phyloP scores from a whole-genome alignment of 2,329 filamentous ascomycete species.

The Aspergillus calidoustus region DNA sequence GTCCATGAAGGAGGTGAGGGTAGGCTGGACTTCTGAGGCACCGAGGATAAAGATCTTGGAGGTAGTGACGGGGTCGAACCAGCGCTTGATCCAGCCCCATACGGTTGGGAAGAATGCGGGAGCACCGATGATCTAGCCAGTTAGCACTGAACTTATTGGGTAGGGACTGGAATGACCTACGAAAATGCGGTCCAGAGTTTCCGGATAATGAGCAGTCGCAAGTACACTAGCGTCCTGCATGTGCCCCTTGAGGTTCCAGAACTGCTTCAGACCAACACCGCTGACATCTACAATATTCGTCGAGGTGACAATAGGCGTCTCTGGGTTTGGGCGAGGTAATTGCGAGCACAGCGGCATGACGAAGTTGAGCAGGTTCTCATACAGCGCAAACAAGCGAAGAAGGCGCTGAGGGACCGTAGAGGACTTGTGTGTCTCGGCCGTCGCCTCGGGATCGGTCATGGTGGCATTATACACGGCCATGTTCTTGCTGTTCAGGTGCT shows the following conservation, averaged over 20 bases:
- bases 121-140: slow-evolving; percentile 75
- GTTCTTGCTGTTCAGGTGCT: slow-evolving; percentile 79
- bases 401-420: slow-evolving; percentile 68
- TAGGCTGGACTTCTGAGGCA: slow-evolving; percentile 72
- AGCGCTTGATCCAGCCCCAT: slow-evolving; percentile 90
- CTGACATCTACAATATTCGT: slow-evolving; percentile 96
- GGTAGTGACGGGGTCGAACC: slow-evolving; percentile 92
- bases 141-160: not conserved
- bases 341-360: slow-evolving; percentile 82
- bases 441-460: slow-evolving; percentile 50
- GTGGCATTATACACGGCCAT: slow-evolving; percentile 73
- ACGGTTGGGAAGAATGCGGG: slow-evolving; percentile 90
- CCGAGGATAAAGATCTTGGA: slow-evolving; percentile 94
- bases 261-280: slow-evolving; percentile 85
- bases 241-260: slow-evolving; percentile 91
- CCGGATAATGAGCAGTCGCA: slow-evolving; percentile 92
- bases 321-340: slow-evolving; percentile 72
- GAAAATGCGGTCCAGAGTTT: slow-evolving; percentile 85
- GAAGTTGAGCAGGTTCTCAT: slow-evolving; percentile 90
- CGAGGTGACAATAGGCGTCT: slow-evolving; percentile 87
- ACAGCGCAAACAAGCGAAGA: slow-evolving; percentile 85
- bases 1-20: slow-evolving; percentile 81
- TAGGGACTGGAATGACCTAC: slow-evolving; percentile 41
- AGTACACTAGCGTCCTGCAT: slow-evolving; percentile 91
- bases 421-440: slow-evolving; percentile 63